Percentiles rank a stretch among this genome's conserved stretches.
These are phyloP conservation scores for Diddensiella santjacobensis DNA, from an alignment of 805 yeast genomes.

Conservation along the genomic window DNA sequence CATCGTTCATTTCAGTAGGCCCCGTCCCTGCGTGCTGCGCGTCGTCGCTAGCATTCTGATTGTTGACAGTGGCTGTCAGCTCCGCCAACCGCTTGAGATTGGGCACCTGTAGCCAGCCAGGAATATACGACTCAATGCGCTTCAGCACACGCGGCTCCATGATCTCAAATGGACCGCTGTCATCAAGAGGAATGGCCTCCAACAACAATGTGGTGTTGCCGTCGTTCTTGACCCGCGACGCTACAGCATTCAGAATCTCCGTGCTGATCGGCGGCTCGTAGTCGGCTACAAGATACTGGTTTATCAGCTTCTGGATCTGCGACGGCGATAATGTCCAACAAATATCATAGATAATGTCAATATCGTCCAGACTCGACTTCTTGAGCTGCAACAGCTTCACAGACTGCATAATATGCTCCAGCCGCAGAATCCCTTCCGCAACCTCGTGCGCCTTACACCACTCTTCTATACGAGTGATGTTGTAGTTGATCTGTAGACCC, in stretches of 20 bases:
- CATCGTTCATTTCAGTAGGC: background rate
- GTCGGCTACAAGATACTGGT: slow-evolving; percentile 87
- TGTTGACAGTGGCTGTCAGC: slow-evolving; percentile 40
- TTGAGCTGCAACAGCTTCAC: slow-evolving; percentile 89
- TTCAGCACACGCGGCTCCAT: slow-evolving; percentile 59
- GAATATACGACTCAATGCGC: slow-evolving; percentile 70
- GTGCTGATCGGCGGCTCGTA: slow-evolving; percentile 90
- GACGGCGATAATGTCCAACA: slow-evolving; percentile 91
- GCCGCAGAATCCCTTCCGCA: slow-evolving; percentile 77
- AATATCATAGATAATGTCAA: slow-evolving; percentile 87
- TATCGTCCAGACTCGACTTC: slow-evolving; percentile 84
- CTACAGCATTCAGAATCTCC: slow-evolving; percentile 73
- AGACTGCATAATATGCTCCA: slow-evolving; percentile 86
- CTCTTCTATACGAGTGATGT: slow-evolving; percentile 93
- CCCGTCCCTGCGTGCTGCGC: background rate
- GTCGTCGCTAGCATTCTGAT: background rate
- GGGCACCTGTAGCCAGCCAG: slow-evolving; percentile 90
- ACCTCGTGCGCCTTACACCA: slow-evolving; percentile 96
- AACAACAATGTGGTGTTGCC: slow-evolving; percentile 33
- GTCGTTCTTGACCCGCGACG: slow-evolving; percentile 39
- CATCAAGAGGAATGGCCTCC: slow-evolving; percentile 39
- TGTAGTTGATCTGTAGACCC: slow-evolving; percentile 93
- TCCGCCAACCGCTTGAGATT: slow-evolving; percentile 84
- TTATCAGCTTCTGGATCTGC: slow-evolving; percentile 89
- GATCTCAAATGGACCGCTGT: slow-evolving; percentile 40